Conservation (phyloP, 2,329 filamentous ascomycete genomes). For the Colletotrichum euphorbiae region DNA sequence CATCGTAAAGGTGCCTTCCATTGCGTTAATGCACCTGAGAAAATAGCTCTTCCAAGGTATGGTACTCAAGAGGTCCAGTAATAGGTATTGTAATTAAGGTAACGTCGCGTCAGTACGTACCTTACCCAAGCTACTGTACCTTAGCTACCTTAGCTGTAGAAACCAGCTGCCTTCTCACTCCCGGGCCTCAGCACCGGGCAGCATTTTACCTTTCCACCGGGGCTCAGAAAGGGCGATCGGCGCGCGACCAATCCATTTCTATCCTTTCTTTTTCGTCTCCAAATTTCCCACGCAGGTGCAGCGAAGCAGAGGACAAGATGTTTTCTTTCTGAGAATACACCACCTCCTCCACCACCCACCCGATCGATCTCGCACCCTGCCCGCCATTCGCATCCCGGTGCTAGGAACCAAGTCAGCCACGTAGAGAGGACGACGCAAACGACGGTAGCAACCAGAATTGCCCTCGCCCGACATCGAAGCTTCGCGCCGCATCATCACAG, state of each 20-base stretch:
- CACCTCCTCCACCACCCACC: not conserved
- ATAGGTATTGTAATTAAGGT: no score
- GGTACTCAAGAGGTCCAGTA: no score
- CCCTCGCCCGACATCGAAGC: not conserved
- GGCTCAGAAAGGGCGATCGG: conserved; percentile 19
- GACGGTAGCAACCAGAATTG: not conserved
- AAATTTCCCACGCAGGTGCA: conserved; percentile 35
- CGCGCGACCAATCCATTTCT: conserved; percentile 38
- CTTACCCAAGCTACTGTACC: no score
- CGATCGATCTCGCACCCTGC: not conserved
- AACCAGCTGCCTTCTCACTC: no score
- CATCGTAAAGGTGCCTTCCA: no score
- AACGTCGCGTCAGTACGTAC: no score
- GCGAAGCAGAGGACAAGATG: conserved; percentile 36
- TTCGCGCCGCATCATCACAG: not conserved
- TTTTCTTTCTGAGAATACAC: conserved; percentile 32
- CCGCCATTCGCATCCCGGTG: no score
- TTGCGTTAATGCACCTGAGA: no score
- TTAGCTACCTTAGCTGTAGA: no score
- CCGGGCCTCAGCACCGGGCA: no score
- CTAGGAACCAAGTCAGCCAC: not conserved
- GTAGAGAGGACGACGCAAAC: not conserved
- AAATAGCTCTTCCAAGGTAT: no score
- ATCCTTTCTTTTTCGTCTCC: conserved; percentile 35
- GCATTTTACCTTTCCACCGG: not conserved